Evolutionary conservation across 1,284 basidiomycete species (phyloP), one percentile per base, ranked within the genome.

Genomic region (Wolfiporia cocos): DNA sequence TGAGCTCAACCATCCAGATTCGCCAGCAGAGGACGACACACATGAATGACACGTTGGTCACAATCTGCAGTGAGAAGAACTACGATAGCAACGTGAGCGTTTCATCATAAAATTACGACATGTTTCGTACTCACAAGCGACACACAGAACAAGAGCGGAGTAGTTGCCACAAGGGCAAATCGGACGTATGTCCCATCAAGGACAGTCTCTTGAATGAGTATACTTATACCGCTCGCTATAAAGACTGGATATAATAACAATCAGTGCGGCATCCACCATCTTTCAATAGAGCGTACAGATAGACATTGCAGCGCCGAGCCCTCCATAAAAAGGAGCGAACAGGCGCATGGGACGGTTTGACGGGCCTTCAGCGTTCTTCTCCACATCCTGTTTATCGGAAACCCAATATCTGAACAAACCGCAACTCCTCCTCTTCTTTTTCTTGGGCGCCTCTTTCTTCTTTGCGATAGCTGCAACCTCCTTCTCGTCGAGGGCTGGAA

Each of bases 311-410:
- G 73, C 75, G 29, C 82, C 83, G 7, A 90, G 56, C 15, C 90
- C 90, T 37, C 76, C 77, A 53, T 90, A 87, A 39, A 92, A 61
- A 0, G 89, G 86, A 4, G 86, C 87, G 49, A 86, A 82, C n/a
- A 88, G 71, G 34, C 81, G 74, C 38, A 78, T 73, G 0, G 83
- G 81, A 6, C 86, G 69, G 10, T 46, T 12, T 2, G 54, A 55
- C 3, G 54, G 49, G 5, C 55, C 55, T n/a, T 55, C 53, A n/a
- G 55, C 56, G 5, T 47, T 73, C 53, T 78, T 80, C 62, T 85
- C 79, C 20, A 69, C 60, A 49, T 74, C 77, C 26, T 56, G 47
- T 39, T 59, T 55, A 43, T 52, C 57, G 10, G 59, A 53, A 38
- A 64, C 65, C 55, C 67, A 71, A 50, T 64, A 60, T 18, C 54